Percentiles rank a stretch among this genome's conserved stretches.
phyloP scores from a whole-genome alignment of 371 early-diverging fungal genomes.

The Mucor irregularis region DNA sequence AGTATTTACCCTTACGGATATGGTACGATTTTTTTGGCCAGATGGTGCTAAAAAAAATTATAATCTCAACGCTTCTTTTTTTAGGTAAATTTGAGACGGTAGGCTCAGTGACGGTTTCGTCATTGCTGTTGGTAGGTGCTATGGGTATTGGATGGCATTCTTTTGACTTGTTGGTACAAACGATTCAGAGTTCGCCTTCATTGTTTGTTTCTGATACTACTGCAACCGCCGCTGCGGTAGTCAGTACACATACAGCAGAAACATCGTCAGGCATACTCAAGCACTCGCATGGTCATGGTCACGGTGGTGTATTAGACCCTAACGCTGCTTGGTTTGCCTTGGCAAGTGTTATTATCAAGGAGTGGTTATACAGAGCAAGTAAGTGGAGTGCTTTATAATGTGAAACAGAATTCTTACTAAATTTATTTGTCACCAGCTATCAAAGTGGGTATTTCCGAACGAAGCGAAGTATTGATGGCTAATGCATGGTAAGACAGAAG shows the following conservation, averaged over 20 bases:
- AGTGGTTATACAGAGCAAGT: conserved; percentile 65
- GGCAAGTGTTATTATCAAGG: conserved; percentile 64
- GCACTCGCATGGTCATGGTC: conserved; percentile 1
- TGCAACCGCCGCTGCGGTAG: conserved; percentile 19
- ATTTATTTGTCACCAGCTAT: conserved; percentile 36
- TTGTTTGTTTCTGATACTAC: conserved; percentile 15
- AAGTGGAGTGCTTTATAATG: conserved; percentile 14
- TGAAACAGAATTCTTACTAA: not conserved
- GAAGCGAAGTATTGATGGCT: conserved; percentile 68
- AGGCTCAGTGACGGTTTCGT: conserved; percentile 69
- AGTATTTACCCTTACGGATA: conserved; percentile 66
- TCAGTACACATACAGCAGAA: not conserved
- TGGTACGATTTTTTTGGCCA: conserved; percentile 36
- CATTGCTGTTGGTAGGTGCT: conserved; percentile 61
- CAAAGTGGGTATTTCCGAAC: conserved; percentile 60
- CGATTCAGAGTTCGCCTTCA: conserved; percentile 13
- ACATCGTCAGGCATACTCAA: not conserved
- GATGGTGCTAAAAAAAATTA: not conserved
- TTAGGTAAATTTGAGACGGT: conserved; percentile 69
- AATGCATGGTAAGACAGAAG: conserved; percentile 60
- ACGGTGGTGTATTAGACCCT: conserved; percentile 53
- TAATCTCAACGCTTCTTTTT: not conserved
- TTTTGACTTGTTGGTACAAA: conserved; percentile 50
- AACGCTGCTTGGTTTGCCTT: conserved; percentile 75
- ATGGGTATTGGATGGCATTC: conserved; percentile 69